Evolutionary conservation across 163 green algal species (phyloP).

Genomic region (Chlamydomonas reinhardtii): DNA sequence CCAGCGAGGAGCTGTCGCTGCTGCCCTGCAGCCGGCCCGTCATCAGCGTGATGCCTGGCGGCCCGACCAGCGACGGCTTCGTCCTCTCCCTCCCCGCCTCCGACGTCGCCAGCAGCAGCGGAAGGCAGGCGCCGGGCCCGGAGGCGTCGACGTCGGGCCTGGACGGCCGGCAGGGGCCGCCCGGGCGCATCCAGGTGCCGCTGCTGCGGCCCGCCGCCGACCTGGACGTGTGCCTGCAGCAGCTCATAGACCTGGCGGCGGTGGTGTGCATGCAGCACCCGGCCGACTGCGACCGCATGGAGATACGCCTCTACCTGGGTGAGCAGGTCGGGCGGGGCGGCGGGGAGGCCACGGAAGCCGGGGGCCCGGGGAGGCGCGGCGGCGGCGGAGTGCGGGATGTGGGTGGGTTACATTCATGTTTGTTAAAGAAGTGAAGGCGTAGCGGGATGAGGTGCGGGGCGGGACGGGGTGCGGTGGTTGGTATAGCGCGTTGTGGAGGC

Average conservation of each 20-base stretch:
- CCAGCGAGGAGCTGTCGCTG: background rate
- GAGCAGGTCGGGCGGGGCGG: background rate
- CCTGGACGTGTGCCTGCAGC: background rate
- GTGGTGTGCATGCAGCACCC: conserved; percentile 5
- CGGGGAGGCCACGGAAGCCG: too few relatives aligned
- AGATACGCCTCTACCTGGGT: conserved; percentile 40
- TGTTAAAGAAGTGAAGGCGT: too few relatives aligned
- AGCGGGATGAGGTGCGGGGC: too few relatives aligned
- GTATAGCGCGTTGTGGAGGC: too few relatives aligned
- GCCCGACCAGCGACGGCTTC: background rate
- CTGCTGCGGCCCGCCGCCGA: too few relatives aligned
- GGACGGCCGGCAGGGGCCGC: background rate
- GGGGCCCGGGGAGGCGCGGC: too few relatives aligned
- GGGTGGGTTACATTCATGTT: too few relatives aligned
- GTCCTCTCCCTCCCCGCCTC: background rate
- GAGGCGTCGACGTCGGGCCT: background rate
- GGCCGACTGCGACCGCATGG: background rate
- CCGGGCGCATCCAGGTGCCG: background rate
- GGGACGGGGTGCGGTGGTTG: too few relatives aligned
- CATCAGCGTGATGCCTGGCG: background rate
- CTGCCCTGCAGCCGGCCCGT: conserved; percentile 24
- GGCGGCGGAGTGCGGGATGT: background rate
- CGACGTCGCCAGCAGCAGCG: background rate
- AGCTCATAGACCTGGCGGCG: conserved; percentile 14
- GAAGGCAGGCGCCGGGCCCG: too few relatives aligned